Conservation (phyloP, 805 yeast species). For the Kodamaea jinghongensis region DNA sequence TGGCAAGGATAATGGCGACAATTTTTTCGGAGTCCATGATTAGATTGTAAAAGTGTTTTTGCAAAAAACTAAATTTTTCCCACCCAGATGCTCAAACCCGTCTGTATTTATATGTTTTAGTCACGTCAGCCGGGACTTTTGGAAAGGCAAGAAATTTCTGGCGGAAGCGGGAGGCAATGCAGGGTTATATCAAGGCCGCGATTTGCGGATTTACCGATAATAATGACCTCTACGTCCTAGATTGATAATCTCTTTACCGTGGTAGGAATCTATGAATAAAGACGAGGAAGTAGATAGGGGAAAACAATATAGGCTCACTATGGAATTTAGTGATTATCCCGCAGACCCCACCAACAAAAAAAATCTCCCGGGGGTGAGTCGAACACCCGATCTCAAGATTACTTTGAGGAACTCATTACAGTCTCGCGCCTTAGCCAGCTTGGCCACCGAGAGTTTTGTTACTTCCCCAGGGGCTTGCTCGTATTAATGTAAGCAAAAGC, state of each 20-base stretch:
- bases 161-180: too few species aligned
- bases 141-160: background rate
- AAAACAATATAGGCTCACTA: too few species aligned
- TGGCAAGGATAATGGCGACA: conserved; percentile 43
- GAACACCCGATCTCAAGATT: conserved; percentile 50
- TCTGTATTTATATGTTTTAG: background rate
- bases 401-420: conserved; percentile 37
- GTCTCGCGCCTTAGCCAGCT: conserved; percentile 52
- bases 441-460: conserved; percentile 49
- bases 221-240: too few species aligned
- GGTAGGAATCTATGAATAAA: too few species aligned
- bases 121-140: background rate
- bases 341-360: conserved; percentile 6
- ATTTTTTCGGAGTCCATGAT: conserved; percentile 42
- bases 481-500: too few species aligned
- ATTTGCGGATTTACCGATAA: too few species aligned
- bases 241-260: too few species aligned
- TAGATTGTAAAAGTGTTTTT: background rate
- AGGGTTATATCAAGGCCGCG: too few species aligned
- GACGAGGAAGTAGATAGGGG: too few species aligned
- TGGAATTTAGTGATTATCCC: too few species aligned
- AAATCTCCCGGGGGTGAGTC: conserved; percentile 48
- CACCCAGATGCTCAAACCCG: too few species aligned
- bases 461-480: too few species aligned
- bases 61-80: background rate